A percentile compares a stretch with the other conserved stretches of the same genome.
These are phyloP conservation scores for Trametes polyzona DNA, from an alignment of 1,284 basidiomycete genomes.

Conservation along the genomic window DNA sequence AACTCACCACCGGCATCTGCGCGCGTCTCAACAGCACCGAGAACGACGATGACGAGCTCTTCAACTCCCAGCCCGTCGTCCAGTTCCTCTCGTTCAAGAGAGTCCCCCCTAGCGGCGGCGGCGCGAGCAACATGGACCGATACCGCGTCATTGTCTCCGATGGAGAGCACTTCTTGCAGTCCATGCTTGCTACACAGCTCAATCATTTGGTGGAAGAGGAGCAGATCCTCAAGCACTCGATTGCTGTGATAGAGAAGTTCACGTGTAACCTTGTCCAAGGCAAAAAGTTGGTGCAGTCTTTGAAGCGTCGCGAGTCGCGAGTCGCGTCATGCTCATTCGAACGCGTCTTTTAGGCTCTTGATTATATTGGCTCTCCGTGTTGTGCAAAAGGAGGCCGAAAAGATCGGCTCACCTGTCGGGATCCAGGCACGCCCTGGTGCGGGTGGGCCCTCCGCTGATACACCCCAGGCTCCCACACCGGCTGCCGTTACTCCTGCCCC, in stretches of 20 bases:
- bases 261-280: conserved; percentile 87
- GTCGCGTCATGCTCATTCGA: conserved; percentile 7
- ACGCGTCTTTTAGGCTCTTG: conserved; percentile 63
- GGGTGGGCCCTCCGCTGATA: conserved; percentile 24
- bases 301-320: conserved; percentile 1
- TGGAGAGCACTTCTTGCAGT: conserved; percentile 83
- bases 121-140: conserved; percentile 52
- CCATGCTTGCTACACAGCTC: conserved; percentile 94
- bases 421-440: conserved; percentile 32
- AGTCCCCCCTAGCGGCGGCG: conserved; percentile 54
- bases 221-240: conserved; percentile 71
- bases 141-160: conserved; percentile 82
- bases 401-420: conserved; percentile 74
- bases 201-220: conserved; percentile 78
- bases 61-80: conserved; percentile 64
- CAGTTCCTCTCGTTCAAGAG: conserved; percentile 87
- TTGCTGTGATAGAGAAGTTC: conserved; percentile 79
- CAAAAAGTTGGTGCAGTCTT: conserved; percentile 65
- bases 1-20: conserved; percentile 65
- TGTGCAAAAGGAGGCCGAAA: conserved; percentile 55
- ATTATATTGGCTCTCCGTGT: conserved; percentile 82
- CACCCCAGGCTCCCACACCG: conserved; percentile 28
- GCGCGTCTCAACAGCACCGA: conserved; percentile 50
- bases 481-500: conserved; percentile 32
- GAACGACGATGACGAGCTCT: conserved; percentile 53